A percentile compares a stretch with the other conserved stretches of the same genome.
phyloP scores from a whole-genome alignment of 352 stramenopile genomes.

The Globisporangium acanthophoron region DNA sequence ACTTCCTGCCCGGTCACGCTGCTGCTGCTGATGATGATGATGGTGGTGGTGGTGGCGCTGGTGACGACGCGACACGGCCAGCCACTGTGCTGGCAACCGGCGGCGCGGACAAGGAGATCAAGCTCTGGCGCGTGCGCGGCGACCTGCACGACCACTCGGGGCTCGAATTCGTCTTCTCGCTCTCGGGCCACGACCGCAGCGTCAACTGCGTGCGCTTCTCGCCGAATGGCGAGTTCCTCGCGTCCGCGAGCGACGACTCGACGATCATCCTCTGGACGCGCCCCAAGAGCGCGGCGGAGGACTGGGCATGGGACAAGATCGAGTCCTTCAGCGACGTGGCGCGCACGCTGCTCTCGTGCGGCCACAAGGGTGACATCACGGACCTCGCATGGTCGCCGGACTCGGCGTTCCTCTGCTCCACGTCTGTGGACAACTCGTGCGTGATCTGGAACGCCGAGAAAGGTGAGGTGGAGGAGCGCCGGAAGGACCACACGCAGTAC shows the following conservation, averaged over 20 bases:
- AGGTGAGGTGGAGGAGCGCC: constrained; percentile 68
- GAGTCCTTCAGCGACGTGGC: constrained; percentile 75
- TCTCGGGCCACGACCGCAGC: constrained; percentile 85
- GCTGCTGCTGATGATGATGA: background rate
- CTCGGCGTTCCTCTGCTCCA: constrained; percentile 88
- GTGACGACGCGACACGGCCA: background rate
- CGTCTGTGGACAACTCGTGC: constrained; percentile 90
- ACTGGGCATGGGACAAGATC: constrained; percentile 78
- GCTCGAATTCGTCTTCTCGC: constrained; percentile 78
- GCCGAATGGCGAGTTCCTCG: constrained; percentile 75
- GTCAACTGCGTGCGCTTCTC: constrained; percentile 92
- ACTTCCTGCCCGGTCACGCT: constrained; percentile 37
- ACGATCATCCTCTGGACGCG: constrained; percentile 85
- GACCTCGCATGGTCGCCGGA: constrained; percentile 91
- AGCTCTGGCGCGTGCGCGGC: constrained; percentile 66
- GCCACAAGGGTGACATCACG: constrained; percentile 89
- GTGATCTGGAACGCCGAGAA: constrained; percentile 86
- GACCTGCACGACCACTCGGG: constrained; percentile 25
- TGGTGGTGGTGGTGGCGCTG: no score
- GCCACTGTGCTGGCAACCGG: constrained; percentile 60
- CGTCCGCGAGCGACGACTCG: constrained; percentile 86
- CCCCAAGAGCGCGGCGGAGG: constrained; percentile 56
- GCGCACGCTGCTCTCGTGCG: constrained; percentile 65
- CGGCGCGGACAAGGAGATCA: constrained; percentile 87
- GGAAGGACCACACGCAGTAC: constrained; percentile 94